Evolutionary conservation across 441 rosid genomes (phyloP).

Genomic region (Aleurites moluccanus): DNA sequence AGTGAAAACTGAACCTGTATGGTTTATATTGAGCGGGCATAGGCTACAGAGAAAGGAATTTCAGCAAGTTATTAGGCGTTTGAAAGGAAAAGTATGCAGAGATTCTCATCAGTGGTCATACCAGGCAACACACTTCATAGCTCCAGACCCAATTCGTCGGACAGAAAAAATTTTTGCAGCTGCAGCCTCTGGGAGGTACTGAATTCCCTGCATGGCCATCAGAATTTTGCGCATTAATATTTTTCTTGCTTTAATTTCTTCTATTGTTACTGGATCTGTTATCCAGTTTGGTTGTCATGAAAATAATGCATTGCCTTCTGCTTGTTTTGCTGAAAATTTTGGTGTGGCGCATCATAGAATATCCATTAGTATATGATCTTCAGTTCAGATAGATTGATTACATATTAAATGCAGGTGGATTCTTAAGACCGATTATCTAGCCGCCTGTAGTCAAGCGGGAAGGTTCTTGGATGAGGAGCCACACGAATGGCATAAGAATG

Average conservation of each 20-base stretch:
- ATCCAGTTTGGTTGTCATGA: background rate
- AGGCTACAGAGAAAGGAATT: conserved; percentile 70
- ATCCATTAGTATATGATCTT: background rate
- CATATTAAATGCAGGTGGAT: conserved; percentile 62
- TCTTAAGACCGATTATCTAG: conserved; percentile 73
- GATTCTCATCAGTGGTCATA: conserved; percentile 98
- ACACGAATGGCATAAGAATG: conserved; percentile 76
- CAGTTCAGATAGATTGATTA: background rate
- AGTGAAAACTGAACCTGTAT: conserved; percentile 40
- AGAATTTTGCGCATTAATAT: background rate
- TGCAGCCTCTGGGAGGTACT: conserved; percentile 92
- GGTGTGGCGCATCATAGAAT: background rate
- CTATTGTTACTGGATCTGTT: background rate
- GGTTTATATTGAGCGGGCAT: conserved; percentile 77
- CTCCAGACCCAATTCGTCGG: conserved; percentile 69
- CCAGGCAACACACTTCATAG: conserved; percentile 90
- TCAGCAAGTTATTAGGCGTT: conserved; percentile 56
- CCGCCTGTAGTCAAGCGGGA: conserved; percentile 75
- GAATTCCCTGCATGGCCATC: conserved; percentile 5
- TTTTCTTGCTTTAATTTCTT: conserved; percentile 2
- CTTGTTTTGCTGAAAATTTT: background rate
- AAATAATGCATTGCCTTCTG: background rate
- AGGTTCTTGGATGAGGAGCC: conserved; percentile 68
- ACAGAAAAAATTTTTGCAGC: conserved; percentile 91
- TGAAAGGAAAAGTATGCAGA: conserved; percentile 77